Base-by-base conservation (phyloP, 2,329 filamentous ascomycete species). In the Furcasterigmium furcatum region DNA sequence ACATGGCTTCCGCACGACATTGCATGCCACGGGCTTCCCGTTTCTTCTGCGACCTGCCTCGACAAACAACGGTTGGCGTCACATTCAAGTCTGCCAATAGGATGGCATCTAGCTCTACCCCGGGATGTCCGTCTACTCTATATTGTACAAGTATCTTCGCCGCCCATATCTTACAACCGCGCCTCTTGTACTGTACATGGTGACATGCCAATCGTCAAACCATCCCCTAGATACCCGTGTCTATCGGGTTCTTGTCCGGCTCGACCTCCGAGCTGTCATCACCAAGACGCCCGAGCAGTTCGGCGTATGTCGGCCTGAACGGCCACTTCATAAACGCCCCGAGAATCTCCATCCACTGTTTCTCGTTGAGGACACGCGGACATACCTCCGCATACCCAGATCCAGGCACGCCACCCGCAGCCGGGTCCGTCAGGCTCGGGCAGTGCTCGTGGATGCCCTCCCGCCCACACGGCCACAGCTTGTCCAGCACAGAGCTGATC, bases 301-400 rank as follows among this genome's bases (percentile, higher is more conserved):
- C 67, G 6, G 60, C 38, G 50, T 76, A 77, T 3, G 58, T 53
- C 2, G 81, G 82, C 3, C 65, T 63, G 52, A 87, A 87, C 1
- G 84, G 84, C 85, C 85, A 89, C 42, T 74, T 66, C 61, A 80
- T 71, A 73, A 80, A 88, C 1, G 76, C 74, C 52, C 77, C 69
- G 5, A 82, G 49, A 14, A 88, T 63, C 48, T 85, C 79, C 16
- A 70, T 59, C 59, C 82, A 71, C 68, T 87, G 82, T 13, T 58
- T 55, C 52, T 70, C 60, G 36, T 75, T 80, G 46, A 88, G 52
- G 21, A 63, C 59, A 5, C 82, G 64, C 5, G 74, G 65, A 1
- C 61, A 58, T 27, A 85, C 43, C 45, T 70, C 63, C 2, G 67
- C 66, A 12, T 65, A 52, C 4, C 70, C 70, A 44, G 61, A 56